Percentiles rank a stretch among this genome's conserved stretches.
Conservation (phyloP, 345 rosid species). For the Eutrema yunnanense region DNA sequence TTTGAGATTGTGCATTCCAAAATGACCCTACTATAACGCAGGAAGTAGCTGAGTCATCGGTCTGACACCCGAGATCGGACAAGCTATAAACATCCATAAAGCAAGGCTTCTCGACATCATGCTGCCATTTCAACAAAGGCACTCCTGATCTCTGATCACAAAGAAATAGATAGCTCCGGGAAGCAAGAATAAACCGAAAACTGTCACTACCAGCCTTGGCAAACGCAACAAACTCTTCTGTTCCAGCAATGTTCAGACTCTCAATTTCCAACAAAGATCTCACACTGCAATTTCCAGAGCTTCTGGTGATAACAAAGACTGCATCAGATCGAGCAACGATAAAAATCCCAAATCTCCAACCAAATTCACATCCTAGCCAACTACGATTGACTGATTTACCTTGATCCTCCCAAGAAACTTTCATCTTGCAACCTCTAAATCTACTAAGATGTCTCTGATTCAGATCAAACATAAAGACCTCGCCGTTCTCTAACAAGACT, state of each 20-base stretch:
- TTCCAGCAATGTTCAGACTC: conserved; percentile 33
- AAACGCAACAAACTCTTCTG: conserved; percentile 46
- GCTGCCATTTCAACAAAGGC: conserved; percentile 65
- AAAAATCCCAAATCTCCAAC: conserved; percentile 53
- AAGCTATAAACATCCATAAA: conserved; percentile 48
- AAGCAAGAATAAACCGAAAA: conserved; percentile 56
- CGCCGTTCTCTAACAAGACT: conserved; percentile 58
- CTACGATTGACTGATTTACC: conserved; percentile 16
- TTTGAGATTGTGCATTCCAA: conserved; percentile 55
- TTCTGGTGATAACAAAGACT: conserved; percentile 47
- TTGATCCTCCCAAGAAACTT: conserved; percentile 37
- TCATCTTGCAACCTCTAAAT: conserved; percentile 42
- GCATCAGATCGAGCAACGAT: conserved; percentile 53
- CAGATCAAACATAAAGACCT: conserved; percentile 53
- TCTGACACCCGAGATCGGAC: conserved; percentile 48
- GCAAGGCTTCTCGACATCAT: conserved; percentile 49
- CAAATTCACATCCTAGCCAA: conserved; percentile 65
- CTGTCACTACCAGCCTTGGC: conserved; percentile 38
- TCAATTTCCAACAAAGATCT: conserved; percentile 43
- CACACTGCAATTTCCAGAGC: conserved; percentile 33
- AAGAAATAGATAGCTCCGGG: conserved; percentile 40
- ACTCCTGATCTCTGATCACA: conserved; percentile 53
- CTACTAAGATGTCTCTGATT: conserved; percentile 10
- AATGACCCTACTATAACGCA: conserved; percentile 63
- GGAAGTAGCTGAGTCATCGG: conserved; percentile 38